Evolutionary conservation across 1,139 yeast species (phyloP).

Genomic region (Groenewaldozyma sp.): DNA sequence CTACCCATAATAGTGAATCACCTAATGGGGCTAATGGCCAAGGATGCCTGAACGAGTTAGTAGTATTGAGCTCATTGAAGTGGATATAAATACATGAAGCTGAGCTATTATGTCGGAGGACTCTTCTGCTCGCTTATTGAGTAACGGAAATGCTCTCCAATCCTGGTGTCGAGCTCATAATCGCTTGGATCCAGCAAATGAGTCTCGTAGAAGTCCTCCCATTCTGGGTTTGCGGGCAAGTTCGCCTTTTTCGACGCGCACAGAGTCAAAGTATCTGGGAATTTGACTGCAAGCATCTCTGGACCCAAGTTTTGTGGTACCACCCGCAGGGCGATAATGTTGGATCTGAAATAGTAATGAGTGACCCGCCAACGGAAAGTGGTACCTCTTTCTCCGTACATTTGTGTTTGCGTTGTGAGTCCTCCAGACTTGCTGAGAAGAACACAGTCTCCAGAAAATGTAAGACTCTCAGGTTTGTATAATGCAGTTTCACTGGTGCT

Average conservation of each 20-base stretch:
- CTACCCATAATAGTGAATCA: too few relatives aligned
- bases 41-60: too few relatives aligned
- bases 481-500: neutral
- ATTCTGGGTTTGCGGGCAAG: neutral
- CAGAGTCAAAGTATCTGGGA: neutral
- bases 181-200: neutral
- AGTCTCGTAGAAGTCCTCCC: slow-evolving; percentile 1
- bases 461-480: neutral
- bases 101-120: too few relatives aligned
- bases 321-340: neutral
- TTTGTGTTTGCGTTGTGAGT: neutral
- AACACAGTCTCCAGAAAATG: neutral
- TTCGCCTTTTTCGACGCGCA: neutral
- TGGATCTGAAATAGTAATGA: neutral
- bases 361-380: neutral
- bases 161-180: neutral
- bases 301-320: too few relatives aligned
- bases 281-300: neutral
- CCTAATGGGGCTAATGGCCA: too few relatives aligned
- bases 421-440: neutral
- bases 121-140: neutral
- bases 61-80: too few relatives aligned
- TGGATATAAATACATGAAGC: too few relatives aligned
- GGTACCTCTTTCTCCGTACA: slow-evolving; percentile 1
- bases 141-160: neutral